Evolutionary conservation across 768 basidiomycete species (phyloP), one percentile per base, ranked within the genome.

Genomic region (Chalciporus chontae): DNA sequence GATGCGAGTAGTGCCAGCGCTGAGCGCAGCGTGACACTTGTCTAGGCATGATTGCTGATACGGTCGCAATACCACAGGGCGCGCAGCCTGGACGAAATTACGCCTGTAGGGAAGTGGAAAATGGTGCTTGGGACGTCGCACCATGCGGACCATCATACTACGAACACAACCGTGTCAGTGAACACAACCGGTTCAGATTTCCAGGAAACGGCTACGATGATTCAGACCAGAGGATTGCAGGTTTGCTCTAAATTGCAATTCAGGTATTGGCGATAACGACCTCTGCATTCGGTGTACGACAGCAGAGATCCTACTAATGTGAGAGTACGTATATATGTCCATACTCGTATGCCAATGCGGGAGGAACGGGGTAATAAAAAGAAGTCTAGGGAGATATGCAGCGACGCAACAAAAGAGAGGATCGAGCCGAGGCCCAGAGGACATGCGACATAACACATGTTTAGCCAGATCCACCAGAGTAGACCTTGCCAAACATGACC

Each of bases 401-500:
- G 50, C 46, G 41, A 51, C 50, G 40, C 40, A 21, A 40, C 34
- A 55, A 61, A 67, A 0, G 66, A 67, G 43, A 51, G 66, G 68
- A 67, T 62, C 40, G 68, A 57, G 68, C 65, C 51, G 40, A 57
- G 19, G 56, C 65, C 67, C 67, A 60, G 13, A 45, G n/a, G 10
- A 53, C 49, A 55, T 43, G 49, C 39, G 45, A 50, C 40, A 41
- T 10, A 45, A 45, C 29, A 19, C 24, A 29, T 38, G 23, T 58
- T 53, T 57, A 68, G 15, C 68, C 66, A 47, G 53, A 70, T 85
- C 89, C 91, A 77, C 92, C 94, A 59, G 93, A 87, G 89, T 98
- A 97, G 73, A 97, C 94, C 83, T 95, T 96, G 84, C 94, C 94
- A 76, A 98, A 97, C 81, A 94, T 73, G 62, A 92, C 71, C 71